phyloP scores from a whole-genome alignment of 169 alveolate species.

The Plasmodium relictum region DNA sequence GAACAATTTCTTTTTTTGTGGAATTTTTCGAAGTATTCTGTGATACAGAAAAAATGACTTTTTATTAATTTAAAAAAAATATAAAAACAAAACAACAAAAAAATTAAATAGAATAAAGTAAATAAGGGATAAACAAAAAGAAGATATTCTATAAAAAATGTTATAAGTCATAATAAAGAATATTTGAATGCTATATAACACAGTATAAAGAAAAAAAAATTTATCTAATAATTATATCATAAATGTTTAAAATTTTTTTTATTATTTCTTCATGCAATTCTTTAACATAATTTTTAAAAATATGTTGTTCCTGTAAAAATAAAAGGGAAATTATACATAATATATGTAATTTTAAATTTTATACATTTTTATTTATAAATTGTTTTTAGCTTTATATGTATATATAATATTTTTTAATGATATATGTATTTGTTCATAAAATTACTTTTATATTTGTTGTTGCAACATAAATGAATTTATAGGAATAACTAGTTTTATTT shows the following conservation, averaged over 20 bases:
- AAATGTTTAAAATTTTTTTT: conserved; percentile 17
- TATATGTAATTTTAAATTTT: not conserved
- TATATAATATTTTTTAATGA: not conserved
- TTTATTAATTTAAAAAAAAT: not conserved
- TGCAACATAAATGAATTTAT: conserved; percentile 54
- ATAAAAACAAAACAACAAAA: not conserved
- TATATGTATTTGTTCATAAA: not conserved
- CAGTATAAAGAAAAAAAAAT: not conserved
- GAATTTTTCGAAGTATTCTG: conserved; percentile 62
- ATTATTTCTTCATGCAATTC: conserved; percentile 35
- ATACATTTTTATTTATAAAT: not conserved
- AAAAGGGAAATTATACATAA: conserved; percentile 2
- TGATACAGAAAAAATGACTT: conserved; percentile 4
- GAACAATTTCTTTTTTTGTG: conserved; percentile 74
- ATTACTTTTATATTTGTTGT: conserved; percentile 27
- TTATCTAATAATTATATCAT: conserved; percentile 39
- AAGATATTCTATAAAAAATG: not conserved
- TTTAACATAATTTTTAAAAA: conserved; percentile 45
- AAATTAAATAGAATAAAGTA: not conserved
- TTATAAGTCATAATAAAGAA: not conserved
- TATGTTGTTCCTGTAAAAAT: conserved; percentile 47
- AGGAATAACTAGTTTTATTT: conserved; percentile 47
- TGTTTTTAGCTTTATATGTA: not conserved
- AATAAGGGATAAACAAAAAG: conserved; percentile 1
- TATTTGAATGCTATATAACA: not conserved